Evolutionary conservation across 495 filamentous ascomycete genomes (phyloP).

Genomic region (Bryoglossum gracile): DNA sequence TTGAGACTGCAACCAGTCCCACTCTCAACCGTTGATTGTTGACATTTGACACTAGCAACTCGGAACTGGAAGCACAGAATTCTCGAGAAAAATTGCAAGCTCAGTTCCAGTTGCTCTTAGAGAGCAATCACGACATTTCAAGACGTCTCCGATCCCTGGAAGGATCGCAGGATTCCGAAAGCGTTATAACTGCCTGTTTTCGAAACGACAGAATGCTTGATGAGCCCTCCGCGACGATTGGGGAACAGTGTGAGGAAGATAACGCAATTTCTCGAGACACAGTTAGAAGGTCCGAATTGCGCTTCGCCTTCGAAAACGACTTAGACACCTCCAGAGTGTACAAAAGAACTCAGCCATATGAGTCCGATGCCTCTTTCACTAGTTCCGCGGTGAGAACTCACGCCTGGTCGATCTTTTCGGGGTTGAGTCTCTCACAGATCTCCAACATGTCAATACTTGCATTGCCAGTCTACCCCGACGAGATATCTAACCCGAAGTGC

Average conservation of each 20-base stretch:
- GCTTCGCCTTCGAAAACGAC: constrained; percentile 5
- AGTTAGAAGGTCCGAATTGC: no score
- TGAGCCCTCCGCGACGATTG: neutral
- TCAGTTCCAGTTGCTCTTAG: neutral
- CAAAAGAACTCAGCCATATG: neutral
- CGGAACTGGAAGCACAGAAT: no score
- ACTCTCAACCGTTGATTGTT: no score
- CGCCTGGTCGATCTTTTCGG: constrained; percentile 2
- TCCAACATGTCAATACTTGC: constrained; percentile 3
- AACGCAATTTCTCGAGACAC: neutral
- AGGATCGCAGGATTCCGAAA: no score
- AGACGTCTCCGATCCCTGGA: constrained; percentile 1
- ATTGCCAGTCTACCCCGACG: constrained; percentile 1
- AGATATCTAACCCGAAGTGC: neutral
- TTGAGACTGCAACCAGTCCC: neutral
- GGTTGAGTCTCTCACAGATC: neutral
- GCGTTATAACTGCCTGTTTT: neutral
- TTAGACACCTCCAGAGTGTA: neutral
- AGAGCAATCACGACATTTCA: neutral
- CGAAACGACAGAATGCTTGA: neutral
- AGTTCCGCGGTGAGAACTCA: constrained; percentile 3
- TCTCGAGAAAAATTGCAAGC: neutral
- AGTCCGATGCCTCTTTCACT: constrained; percentile 1
- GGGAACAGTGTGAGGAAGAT: neutral
- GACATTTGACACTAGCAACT: no score